Base-by-base conservation (phyloP, 2,329 filamentous ascomycete genomes). In the Atkinsonella texensis region DNA sequence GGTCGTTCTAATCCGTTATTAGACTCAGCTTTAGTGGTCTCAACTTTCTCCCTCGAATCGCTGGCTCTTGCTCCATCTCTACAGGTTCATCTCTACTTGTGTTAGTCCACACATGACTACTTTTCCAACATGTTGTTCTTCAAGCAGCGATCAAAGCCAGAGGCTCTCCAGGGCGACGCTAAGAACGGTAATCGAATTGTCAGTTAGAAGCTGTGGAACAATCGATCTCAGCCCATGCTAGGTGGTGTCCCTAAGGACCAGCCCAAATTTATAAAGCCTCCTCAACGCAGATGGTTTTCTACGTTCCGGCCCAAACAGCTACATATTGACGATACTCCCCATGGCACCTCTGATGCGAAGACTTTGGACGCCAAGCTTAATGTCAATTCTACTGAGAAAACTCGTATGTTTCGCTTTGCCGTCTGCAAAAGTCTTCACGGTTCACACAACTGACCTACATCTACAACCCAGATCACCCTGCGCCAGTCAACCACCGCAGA, bases 161-260 rank as follows among this genome's bases (percentile, higher is more conserved):
- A 53, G n/a, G 41, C 55, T 7, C 11, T 28, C 49, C 51, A 51
- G 48, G 20, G 38, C 39, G 53, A 52, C 18, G 39, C 53, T 35
- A 41, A 50, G 12, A 47, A 51, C 15, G 42, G 28, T 38, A 47
- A 44, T 53, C 53, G 51, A 47, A 51, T 53, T 51, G 57, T 33
- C 56, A 62, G 60, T 58, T 62, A 60, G 60, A 54, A 54, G 56
- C 59, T 62, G 55, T 62, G 60, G 60, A 60, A 57, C 49, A 56
- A 55, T 52, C 57, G 55, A 48, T 52, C 54, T 39, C 57, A 55
- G 44, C 53, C 42, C 28, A 48, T 41, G 46, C 54, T 48, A 33
- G 50, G 38, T 42, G 45, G 41, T 38, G 31, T 18, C 33, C 41
- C 17, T 11, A 50, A 47, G 23, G 52, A 52, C 38, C 51, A 46